Evolutionary conservation across 139 green algal species (phyloP), one percentile per base, ranked within the genome.

Genomic region (Tetradesmus obliquus): DNA sequence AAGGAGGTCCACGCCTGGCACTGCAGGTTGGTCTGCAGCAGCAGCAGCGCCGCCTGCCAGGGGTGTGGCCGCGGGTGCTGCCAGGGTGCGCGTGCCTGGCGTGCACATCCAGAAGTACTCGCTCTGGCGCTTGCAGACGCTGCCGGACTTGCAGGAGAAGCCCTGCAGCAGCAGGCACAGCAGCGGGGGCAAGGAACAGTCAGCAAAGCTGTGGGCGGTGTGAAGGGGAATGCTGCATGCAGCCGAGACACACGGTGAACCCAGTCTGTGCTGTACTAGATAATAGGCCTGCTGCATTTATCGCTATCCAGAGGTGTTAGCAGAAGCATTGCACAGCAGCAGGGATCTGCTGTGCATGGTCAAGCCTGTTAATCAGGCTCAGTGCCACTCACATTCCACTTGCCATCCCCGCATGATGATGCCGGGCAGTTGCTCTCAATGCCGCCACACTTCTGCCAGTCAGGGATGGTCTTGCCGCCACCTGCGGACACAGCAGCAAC

Each of bases 121-220:
- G 24, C 84, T 90, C 22, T 90, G 20, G n/a, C 86, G 86, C 71
- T 84, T 84, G 86, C 86, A 90, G 69, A 84, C 45, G 53, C 15
- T 74, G 53, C 86, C 86, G 24, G 69, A 55, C 1, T 60, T 32
- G 76, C 86, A 90, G 86, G 19, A 72, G 71, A 81, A 57, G 51
- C 86, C 71, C 53, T 89, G 85, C 55, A 60, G 85, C 84, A 87
- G 55, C 15, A 24, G 17, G 17, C 80, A 86, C 3, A 6, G 62
- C 8, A 84, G 79, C 79, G 20, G 79, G 32, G 32, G 32, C 32
- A 45, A 45, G 32, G 32, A 45, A 45, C 32, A 45, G 32, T 45
- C 0, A 45, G 32, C 32, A 45, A 45, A 45, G 32, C 32, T 45
- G 32, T 45, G 32, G 32, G 32, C 32, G 32, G 32, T 45, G 32